phyloP scores from a whole-genome alignment of 2,329 filamentous ascomycete species.

The Colletotrichum destructivum region DNA sequence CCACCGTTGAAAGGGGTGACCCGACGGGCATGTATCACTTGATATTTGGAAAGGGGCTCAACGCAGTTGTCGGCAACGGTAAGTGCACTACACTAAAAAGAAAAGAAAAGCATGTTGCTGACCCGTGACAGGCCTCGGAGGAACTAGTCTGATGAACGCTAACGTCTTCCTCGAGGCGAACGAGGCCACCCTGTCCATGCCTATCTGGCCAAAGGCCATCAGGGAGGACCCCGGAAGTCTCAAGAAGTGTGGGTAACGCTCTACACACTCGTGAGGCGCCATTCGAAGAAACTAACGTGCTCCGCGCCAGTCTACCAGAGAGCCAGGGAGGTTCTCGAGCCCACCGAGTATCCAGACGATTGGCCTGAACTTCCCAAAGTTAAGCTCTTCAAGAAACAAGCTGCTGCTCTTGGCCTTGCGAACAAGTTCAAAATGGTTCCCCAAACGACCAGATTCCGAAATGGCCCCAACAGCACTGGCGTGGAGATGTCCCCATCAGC shows the following conservation, averaged over 20 bases:
- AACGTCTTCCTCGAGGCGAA: constrained; percentile 77
- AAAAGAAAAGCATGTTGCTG: background rate
- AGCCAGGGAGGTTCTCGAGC: constrained; percentile 71
- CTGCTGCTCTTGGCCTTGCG: constrained; percentile 63
- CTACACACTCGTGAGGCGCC: background rate
- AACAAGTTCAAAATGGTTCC: constrained; percentile 69
- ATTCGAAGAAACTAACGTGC: constrained; percentile 7
- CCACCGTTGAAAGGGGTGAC: constrained; percentile 64
- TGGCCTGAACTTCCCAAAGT: constrained; percentile 73
- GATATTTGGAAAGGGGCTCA: constrained; percentile 74
- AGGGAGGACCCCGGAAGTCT: constrained; percentile 58
- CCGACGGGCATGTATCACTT: constrained; percentile 76
- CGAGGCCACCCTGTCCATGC: constrained; percentile 65
- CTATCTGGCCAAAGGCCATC: constrained; percentile 73
- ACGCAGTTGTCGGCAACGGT: constrained; percentile 73
- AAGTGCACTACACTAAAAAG: constrained; percentile 34
- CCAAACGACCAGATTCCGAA: constrained; percentile 75
- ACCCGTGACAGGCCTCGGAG: constrained; percentile 68
- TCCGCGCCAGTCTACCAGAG: constrained; percentile 67
- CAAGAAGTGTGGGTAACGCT: constrained; percentile 62
- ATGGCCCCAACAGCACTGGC: constrained; percentile 74
- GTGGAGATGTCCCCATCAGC: constrained; percentile 74
- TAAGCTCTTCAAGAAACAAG: constrained; percentile 70
- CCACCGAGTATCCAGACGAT: constrained; percentile 69
- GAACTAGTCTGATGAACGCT: constrained; percentile 77